A percentile compares a stretch with the other conserved stretches of the same genome.
Conservation (phyloP, 2,329 filamentous ascomycete species). For the Cordyceps farinosa region DNA sequence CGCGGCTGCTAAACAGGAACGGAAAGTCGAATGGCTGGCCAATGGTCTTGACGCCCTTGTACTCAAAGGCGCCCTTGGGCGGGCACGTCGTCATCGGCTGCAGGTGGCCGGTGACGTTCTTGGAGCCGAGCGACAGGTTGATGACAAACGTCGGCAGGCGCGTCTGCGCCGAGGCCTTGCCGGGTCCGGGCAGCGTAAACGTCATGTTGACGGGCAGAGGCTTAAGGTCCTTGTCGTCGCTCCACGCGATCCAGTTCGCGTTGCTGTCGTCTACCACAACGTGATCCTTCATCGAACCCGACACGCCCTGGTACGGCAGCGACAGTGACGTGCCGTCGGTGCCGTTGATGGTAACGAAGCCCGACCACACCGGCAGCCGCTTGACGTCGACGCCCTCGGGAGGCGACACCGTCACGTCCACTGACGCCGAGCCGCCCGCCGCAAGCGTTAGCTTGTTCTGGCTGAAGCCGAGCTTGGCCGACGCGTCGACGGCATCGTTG, state of each 20-base stretch:
- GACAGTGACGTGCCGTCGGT: conserved; percentile 34
- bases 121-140: conserved; percentile 44
- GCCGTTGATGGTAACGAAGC: conserved; percentile 39
- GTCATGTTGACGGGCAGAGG: conserved; percentile 34
- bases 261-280: conserved; percentile 32
- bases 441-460: conserved; percentile 41
- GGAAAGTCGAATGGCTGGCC: conserved; percentile 45
- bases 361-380: conserved; percentile 40
- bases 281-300: conserved; percentile 31
- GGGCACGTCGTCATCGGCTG: conserved; percentile 35
- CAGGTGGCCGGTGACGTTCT: conserved; percentile 42
- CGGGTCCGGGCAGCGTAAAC: conserved; percentile 41
- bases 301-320: conserved; percentile 40
- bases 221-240: conserved; percentile 29
- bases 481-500: conserved; percentile 39
- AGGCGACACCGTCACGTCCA: conserved; percentile 44
- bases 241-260: conserved; percentile 33
- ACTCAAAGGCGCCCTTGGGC: conserved; percentile 29
- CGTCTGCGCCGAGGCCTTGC: conserved; percentile 30
- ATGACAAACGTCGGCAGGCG: conserved; percentile 39
- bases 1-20: conserved; percentile 29
- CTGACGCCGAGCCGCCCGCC: conserved; percentile 39
- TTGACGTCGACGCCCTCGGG: conserved; percentile 32
- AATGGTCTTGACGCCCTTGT: conserved; percentile 38
- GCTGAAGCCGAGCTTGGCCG: conserved; percentile 43